phyloP scores from a whole-genome alignment of 1,139 yeast genomes.

The Groenewaldozyma sp. region DNA sequence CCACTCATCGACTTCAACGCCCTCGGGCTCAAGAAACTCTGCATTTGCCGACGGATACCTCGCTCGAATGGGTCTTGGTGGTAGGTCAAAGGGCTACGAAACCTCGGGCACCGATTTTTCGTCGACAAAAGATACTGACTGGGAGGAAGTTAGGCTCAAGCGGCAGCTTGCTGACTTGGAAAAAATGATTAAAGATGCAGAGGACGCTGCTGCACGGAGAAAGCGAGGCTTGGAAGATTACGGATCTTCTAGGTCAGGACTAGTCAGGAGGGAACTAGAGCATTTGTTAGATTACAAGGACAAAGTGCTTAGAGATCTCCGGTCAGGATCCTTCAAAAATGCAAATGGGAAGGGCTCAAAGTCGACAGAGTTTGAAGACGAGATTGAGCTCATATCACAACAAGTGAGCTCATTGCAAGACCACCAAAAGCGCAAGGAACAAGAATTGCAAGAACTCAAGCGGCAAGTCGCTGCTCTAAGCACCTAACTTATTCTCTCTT shows the following conservation, averaged over 20 bases:
- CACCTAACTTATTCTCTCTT: too few relatives aligned
- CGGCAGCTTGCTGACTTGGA: constrained; percentile 73
- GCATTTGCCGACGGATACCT: constrained; percentile 42
- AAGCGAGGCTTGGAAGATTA: constrained; percentile 35
- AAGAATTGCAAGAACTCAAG: constrained; percentile 41
- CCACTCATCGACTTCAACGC: constrained; percentile 5
- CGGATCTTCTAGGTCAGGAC: constrained; percentile 33
- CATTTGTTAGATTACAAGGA: constrained; percentile 71
- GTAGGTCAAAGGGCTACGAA: constrained; percentile 26
- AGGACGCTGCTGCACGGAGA: constrained; percentile 38
- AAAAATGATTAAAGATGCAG: constrained; percentile 49
- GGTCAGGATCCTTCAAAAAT: constrained; percentile 17
- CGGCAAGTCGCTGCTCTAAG: constrained; percentile 33
- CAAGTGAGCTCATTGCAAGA: constrained; percentile 57
- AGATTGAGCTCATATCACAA: constrained; percentile 52
- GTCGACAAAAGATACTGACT: constrained; percentile 60
- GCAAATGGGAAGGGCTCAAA: constrained; percentile 12
- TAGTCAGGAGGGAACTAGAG: constrained; percentile 65
- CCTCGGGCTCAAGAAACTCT: constrained; percentile 29
- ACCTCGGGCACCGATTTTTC: constrained; percentile 68
- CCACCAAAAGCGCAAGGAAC: constrained; percentile 43
- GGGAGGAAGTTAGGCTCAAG: constrained; percentile 84
- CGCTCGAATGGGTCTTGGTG: constrained; percentile 36
- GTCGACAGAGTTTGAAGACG: constrained; percentile 31
- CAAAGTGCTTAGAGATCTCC: constrained; percentile 33